Base-by-base conservation (phyloP, 2,329 filamentous ascomycete species). In the Arachnomyces sp. region DNA sequence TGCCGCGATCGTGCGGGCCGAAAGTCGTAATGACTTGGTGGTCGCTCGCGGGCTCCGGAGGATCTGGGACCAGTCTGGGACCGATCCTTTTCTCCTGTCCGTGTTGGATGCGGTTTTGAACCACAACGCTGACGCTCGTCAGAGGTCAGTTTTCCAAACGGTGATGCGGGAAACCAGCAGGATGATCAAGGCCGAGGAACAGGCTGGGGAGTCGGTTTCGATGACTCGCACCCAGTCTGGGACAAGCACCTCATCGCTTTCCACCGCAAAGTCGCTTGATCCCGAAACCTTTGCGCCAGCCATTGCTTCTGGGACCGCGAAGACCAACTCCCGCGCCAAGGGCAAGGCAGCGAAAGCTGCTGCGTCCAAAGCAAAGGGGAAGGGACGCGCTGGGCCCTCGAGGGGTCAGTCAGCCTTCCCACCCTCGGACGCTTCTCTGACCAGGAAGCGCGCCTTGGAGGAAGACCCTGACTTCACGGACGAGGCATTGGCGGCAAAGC, bases 231-330 rank as follows among this genome's bases (percentile, higher is more conserved):
- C 50, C 12, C 47, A 54, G 40, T 48, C 48, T 31, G 39, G 54
- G 42, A 28, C 38, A 3, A 45, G 36, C 31, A 63, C 55, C 14
- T 64, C 63, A 12, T 65, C 60, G 9, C 43, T 66, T 15, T 66
- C 65, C 28, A 61, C 64, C 7, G 59, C 59, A 7, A 59, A 63
- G 31, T 63, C 64, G 4, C 46, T 63, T 28, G 56, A 60, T 30
- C 52, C 51, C 34, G 60, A 64, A 39, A 55, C 56, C 14, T 52
- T 52, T 37, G 50, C 49, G n/a, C 54, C 56, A 28, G 48, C 44
- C 25, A 43, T 52, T 35, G 41, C 39, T 17, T 38, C 52, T 15
- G 44, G 43, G 16, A 39, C 46, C 15, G 38, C 46, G 28, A 42
- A 43, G 34, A 33, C 44, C 32, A 45, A 46, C 29, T 17, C 31